phyloP scores from a whole-genome alignment of 306 rosid genomes.

The Malus domestica region DNA sequence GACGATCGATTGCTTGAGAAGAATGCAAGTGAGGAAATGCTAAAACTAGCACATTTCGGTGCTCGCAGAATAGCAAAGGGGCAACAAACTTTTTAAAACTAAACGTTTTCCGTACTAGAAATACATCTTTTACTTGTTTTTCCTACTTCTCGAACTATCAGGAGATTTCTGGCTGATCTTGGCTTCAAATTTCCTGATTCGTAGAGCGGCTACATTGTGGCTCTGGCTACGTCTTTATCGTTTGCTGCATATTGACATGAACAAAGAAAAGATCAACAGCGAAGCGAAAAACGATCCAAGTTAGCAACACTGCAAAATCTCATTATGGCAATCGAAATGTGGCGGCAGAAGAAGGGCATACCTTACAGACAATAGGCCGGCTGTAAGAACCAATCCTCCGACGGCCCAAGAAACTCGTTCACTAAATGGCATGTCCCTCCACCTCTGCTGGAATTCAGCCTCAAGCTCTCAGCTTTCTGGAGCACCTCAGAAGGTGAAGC shows the following conservation, averaged over 20 bases:
- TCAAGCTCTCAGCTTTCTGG: constrained; percentile 24
- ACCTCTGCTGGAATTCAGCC: constrained; percentile 50
- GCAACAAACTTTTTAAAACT: too few species aligned
- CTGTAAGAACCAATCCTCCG: constrained; percentile 89
- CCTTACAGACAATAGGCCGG: constrained; percentile 76
- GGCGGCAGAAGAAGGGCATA: constrained; percentile 19
- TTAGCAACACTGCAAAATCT: not conserved
- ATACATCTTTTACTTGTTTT: constrained; percentile 42
- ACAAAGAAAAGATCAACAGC: not conserved
- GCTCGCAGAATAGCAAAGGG: not conserved
- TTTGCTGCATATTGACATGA: constrained; percentile 33
- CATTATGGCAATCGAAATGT: not conserved
- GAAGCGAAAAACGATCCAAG: too few species aligned
- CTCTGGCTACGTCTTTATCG: constrained; percentile 45
- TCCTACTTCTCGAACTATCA: constrained; percentile 39
- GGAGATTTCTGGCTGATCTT: constrained; percentile 33
- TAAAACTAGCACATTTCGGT: not conserved
- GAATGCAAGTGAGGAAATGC: too few species aligned
- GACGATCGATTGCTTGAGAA: too few species aligned
- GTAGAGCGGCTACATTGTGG: constrained; percentile 63
- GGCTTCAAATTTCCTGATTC: constrained; percentile 63
- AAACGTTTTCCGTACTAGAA: not conserved
- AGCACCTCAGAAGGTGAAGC: constrained; percentile 33
- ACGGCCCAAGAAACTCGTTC: constrained; percentile 91
- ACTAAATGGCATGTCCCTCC: constrained; percentile 47